Conservation (phyloP, 2,329 filamentous ascomycete species). For the Exophiala spinifera region DNA sequence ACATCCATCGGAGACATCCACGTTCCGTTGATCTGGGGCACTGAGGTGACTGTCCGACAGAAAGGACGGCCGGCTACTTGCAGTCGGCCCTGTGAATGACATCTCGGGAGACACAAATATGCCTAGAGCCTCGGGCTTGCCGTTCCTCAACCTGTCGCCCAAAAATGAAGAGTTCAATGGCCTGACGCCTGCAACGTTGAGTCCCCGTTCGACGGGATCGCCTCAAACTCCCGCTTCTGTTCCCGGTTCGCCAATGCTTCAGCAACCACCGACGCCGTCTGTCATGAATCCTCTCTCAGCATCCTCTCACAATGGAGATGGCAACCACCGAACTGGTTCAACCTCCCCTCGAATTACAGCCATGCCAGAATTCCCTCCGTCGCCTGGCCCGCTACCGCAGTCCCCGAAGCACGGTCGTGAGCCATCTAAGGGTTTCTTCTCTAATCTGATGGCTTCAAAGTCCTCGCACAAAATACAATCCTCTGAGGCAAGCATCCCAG, state of each 20-base stretch:
- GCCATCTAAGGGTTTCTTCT: slow-evolving; percentile 46
- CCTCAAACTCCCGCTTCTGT: slow-evolving; percentile 24
- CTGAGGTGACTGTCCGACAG: slow-evolving; percentile 13
- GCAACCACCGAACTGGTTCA: slow-evolving; percentile 25
- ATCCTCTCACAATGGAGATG: slow-evolving; percentile 10
- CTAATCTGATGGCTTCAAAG: slow-evolving; percentile 46
- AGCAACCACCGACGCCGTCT: slow-evolving; percentile 10
- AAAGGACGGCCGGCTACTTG: slow-evolving; percentile 23
- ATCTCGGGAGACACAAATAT: slow-evolving; percentile 24
- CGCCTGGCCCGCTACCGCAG: slow-evolving; percentile 32
- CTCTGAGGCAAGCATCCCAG: slow-evolving; percentile 39
- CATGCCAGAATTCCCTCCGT: slow-evolving; percentile 45
- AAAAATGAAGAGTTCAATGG: slow-evolving; percentile 24
- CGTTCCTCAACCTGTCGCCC: slow-evolving; percentile 25
- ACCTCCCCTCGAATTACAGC: slow-evolving; percentile 44
- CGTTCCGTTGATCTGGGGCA: slow-evolving; percentile 20
- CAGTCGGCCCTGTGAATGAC: slow-evolving; percentile 25
- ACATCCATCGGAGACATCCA: slow-evolving; percentile 13
- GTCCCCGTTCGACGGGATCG: slow-evolving; percentile 27
- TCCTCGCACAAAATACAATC: slow-evolving; percentile 42
- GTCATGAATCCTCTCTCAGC: slow-evolving; percentile 17
- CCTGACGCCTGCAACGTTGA: slow-evolving; percentile 24
- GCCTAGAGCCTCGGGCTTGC: slow-evolving; percentile 28
- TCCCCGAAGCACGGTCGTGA: slow-evolving; percentile 44
- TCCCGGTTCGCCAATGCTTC: slow-evolving; percentile 23